A percentile compares a stretch with the other conserved stretches of the same genome.
Evolutionary conservation across 805 yeast genomes (phyloP).

Genomic region (Metschnikowia noctiluminum): DNA sequence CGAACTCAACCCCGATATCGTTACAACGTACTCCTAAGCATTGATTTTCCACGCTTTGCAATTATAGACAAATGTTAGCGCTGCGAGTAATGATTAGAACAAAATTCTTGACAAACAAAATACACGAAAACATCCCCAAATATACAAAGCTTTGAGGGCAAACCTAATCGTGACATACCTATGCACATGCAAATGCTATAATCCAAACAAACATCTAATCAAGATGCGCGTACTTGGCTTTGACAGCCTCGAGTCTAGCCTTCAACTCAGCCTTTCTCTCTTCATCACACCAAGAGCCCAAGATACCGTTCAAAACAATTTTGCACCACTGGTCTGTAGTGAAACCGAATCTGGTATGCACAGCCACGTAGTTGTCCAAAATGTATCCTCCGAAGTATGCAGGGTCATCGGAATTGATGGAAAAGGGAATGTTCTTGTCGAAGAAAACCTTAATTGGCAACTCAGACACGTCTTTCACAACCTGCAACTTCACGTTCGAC

Average conservation of each 20-base stretch:
- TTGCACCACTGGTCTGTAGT: constrained; percentile 55
- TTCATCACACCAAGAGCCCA: constrained; percentile 71
- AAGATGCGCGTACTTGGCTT: constrained; percentile 32
- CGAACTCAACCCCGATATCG: too few species aligned
- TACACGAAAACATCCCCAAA: too few species aligned
- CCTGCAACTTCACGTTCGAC: constrained; percentile 73
- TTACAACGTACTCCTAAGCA: too few species aligned
- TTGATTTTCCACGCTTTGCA: too few species aligned
- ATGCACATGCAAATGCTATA: neutral
- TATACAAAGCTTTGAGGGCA: too few species aligned
- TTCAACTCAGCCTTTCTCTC: constrained; percentile 50
- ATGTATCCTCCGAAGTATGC: constrained; percentile 84
- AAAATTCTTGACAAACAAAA: too few species aligned
- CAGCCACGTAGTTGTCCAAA: constrained; percentile 67
- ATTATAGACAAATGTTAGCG: too few species aligned
- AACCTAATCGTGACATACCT: too few species aligned
- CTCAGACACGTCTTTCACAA: constrained; percentile 62
- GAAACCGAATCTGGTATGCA: constrained; percentile 65
- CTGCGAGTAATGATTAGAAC: too few species aligned
- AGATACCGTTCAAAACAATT: constrained; percentile 63
- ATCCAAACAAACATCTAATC: neutral
- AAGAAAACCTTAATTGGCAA: constrained; percentile 63
- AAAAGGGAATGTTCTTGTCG: constrained; percentile 63
- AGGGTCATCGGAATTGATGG: constrained; percentile 57
- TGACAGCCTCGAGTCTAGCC: constrained; percentile 42